These are phyloP conservation scores for Claviceps arundinis DNA, from an alignment of 2,329 filamentous ascomycete genomes.

Conservation along the genomic window DNA sequence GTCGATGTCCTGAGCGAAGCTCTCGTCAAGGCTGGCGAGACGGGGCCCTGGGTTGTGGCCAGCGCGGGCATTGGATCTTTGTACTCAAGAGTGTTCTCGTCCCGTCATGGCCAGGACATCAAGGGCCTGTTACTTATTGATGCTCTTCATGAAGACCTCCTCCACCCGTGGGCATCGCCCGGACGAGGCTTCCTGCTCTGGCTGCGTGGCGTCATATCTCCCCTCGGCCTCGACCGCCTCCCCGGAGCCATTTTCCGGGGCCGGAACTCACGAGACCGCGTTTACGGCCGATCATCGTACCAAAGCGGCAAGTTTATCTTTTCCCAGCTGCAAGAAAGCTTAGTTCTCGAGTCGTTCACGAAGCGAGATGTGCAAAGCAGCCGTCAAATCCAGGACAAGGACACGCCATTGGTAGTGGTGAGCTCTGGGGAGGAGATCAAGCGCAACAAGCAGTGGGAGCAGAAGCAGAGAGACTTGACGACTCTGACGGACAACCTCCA, in stretches of 20 bases:
- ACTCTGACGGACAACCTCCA: slow-evolving; percentile 66
- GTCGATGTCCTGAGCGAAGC: slow-evolving; percentile 80
- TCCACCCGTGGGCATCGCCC: slow-evolving; percentile 52
- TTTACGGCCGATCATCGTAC: slow-evolving; percentile 68
- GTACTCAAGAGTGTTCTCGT: slow-evolving; percentile 82
- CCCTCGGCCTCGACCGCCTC: slow-evolving; percentile 71
- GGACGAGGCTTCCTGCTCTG: slow-evolving; percentile 72
- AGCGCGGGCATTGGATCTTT: slow-evolving; percentile 79
- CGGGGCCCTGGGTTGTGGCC: slow-evolving; percentile 78
- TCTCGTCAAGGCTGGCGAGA: slow-evolving; percentile 64
- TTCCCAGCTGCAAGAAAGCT: slow-evolving; percentile 80
- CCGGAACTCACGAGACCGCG: slow-evolving; percentile 66
- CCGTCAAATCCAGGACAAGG: slow-evolving; percentile 61
- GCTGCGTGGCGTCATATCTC: slow-evolving; percentile 74
- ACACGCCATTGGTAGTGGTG: slow-evolving; percentile 66
- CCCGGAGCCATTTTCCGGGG: slow-evolving; percentile 71
- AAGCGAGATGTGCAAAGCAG: slow-evolving; percentile 71
- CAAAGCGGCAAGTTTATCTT: slow-evolving; percentile 78
- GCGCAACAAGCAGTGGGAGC: slow-evolving; percentile 59
- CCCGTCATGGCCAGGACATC: slow-evolving; percentile 63
- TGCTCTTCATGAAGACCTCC: slow-evolving; percentile 74
- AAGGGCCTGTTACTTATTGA: slow-evolving; percentile 76
- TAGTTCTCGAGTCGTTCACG: slow-evolving; percentile 75
- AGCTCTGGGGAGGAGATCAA: slow-evolving; percentile 65
- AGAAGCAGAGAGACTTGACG: slow-evolving; percentile 74